Conservation (phyloP, 2,329 filamentous ascomycete species). For the Aspergillus novoparasiticus region DNA sequence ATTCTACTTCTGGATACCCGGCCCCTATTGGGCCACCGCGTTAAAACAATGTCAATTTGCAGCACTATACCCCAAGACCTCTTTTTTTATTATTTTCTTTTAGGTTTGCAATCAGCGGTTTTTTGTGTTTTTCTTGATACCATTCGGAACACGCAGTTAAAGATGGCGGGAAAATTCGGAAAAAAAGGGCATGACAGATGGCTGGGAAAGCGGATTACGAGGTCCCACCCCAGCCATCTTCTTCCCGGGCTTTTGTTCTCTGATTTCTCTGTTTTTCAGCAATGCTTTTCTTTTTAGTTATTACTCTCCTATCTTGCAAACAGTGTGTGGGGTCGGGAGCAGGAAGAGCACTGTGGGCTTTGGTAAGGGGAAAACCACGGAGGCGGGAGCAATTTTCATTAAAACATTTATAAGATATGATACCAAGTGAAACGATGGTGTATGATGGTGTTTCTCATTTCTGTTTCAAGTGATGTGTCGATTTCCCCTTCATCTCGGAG, state of each 20-base stretch:
- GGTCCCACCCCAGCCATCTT: background rate
- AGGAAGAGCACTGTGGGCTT: constrained; percentile 1
- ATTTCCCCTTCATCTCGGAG: constrained; percentile 13
- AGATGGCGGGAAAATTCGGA: constrained; percentile 8
- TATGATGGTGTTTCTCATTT: constrained; percentile 17
- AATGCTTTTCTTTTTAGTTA: background rate
- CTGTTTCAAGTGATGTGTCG: constrained; percentile 8
- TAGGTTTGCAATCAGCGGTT: constrained; percentile 21
- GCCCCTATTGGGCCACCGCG: constrained; percentile 87
- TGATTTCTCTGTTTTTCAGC: constrained; percentile 5
- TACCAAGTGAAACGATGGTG: constrained; percentile 33
- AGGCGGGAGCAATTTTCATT: constrained; percentile 12
- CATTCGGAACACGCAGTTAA: constrained; percentile 25
- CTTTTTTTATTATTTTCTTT: constrained; percentile 34
- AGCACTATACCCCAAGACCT: constrained; percentile 50
- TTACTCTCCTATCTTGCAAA: background rate
- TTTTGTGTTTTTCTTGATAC: constrained; percentile 40
- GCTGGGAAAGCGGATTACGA: constrained; percentile 2
- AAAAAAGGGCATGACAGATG: constrained; percentile 7
- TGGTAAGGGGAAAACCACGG: constrained; percentile 12
- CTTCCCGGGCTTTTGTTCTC: constrained; percentile 13
- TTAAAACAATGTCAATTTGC: constrained; percentile 62
- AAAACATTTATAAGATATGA: constrained; percentile 27
- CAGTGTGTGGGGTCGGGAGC: background rate
- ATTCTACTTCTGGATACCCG: constrained; percentile 98